phyloP scores from a whole-genome alignment of 345 rosid species.

The Fremontodendron californicum region DNA sequence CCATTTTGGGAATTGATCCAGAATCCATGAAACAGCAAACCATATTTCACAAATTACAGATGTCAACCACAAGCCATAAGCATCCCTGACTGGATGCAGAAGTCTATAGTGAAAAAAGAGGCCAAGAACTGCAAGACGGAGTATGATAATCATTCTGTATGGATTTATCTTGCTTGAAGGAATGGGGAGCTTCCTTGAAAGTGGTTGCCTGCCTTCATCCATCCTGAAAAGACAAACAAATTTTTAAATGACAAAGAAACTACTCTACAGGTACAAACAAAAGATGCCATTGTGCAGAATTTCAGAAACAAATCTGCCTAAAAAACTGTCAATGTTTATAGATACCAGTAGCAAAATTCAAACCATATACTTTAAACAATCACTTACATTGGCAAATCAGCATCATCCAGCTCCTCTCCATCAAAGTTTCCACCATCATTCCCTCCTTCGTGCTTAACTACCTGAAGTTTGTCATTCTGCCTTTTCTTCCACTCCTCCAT shows the following conservation, averaged over 20 bases:
- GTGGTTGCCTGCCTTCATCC: constrained; percentile 99
- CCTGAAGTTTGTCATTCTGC: constrained; percentile 75
- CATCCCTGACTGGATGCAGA: constrained; percentile 85
- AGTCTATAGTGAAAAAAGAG: constrained; percentile 91
- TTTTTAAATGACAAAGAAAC: not conserved
- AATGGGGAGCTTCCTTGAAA: constrained; percentile 88
- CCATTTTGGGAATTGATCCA: constrained; percentile 99
- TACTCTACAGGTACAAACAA: not conserved
- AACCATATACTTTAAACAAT: not conserved
- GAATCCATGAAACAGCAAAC: constrained; percentile 97
- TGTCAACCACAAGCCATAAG: constrained; percentile 90
- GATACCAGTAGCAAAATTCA: not conserved
- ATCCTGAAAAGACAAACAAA: constrained; percentile 57
- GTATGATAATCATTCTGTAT: constrained; percentile 72
- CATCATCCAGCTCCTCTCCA: constrained; percentile 64
- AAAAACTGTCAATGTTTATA: not conserved
- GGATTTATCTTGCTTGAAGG: constrained; percentile 97
- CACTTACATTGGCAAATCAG: constrained; percentile 81
- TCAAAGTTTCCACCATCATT: constrained; percentile 46
- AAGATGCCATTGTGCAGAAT: not conserved
- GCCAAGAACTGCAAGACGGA: constrained; percentile 85
- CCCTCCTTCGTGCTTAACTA: constrained; percentile 76
- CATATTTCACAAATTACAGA: constrained; percentile 98
- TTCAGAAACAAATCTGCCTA: not conserved
- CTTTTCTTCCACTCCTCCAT: constrained; percentile 91